Percentiles rank a stretch among this genome's conserved stretches.
phyloP scores from a whole-genome alignment of 495 filamentous ascomycete species.

The Xylaria grammica region DNA sequence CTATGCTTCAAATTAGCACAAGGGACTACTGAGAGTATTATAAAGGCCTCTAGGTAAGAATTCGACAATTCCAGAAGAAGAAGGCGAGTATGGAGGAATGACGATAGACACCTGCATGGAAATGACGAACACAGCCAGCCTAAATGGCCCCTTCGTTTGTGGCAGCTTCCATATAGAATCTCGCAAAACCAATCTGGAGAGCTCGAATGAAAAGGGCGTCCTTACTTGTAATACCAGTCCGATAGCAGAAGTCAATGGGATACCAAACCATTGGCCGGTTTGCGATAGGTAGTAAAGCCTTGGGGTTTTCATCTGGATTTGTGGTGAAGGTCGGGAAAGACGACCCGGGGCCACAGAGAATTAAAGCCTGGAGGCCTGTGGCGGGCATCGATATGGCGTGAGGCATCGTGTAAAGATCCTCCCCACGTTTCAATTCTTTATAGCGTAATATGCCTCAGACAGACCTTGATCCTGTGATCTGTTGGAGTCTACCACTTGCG shows the following conservation, averaged over 20 bases:
- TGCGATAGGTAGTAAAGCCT: conserved; percentile 88
- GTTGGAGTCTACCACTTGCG: neutral
- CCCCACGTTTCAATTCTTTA: too few relatives aligned
- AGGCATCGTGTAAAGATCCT: conserved; percentile 57
- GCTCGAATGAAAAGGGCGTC: conserved; percentile 5
- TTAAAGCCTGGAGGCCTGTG: conserved; percentile 88
- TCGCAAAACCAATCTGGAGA: neutral
- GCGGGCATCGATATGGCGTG: conserved; percentile 71
- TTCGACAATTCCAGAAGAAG: neutral
- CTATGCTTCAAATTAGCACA: conserved; percentile 48
- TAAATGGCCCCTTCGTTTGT: neutral
- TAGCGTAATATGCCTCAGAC: neutral
- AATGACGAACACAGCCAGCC: neutral
- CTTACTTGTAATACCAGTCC: conserved; percentile 80
- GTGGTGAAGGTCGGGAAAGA: conserved; percentile 92
- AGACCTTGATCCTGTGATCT: neutral
- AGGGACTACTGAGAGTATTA: neutral
- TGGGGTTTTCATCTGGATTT: conserved; percentile 85
- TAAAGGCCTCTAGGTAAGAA: neutral
- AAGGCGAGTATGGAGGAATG: neutral
- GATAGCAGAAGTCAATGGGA: conserved; percentile 86
- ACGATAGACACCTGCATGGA: too few relatives aligned
- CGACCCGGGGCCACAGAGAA: conserved; percentile 89
- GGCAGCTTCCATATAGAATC: neutral
- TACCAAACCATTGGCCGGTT: conserved; percentile 98